Evolutionary conservation across 768 basidiomycete species (phyloP), one percentile per base, ranked within the genome.

Genomic region (Trametes elegans): DNA sequence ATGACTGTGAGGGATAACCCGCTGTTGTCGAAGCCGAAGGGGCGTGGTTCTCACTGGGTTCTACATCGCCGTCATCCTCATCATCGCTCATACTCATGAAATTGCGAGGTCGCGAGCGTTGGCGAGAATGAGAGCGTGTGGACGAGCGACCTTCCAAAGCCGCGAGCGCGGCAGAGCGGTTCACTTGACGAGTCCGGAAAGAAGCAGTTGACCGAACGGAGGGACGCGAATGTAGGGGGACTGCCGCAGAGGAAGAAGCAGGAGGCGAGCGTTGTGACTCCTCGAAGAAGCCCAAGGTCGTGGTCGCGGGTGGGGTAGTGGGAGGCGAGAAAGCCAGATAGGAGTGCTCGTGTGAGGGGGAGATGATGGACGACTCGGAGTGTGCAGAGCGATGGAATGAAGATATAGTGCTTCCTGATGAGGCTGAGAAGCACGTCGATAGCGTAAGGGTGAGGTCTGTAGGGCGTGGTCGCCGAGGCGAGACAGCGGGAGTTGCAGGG

Each of bases 31-130:
- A 34, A n/a, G 50, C 13, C 18, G 51, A 7, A 64, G 18, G 60
- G 65, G 18, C 73, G 70, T 34, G 70, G 66, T 31, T 75, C 74
- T 21, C 62, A 64, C 23, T 66, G 62, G 61, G 71, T 3, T 54
- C 52, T 13, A 38, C 52, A 26, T 61, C 46, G 8, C 70, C 74
- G 5, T 78, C 79, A 44, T 79, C 79, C 21, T 84, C 84, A 56
- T 86, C 84, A 60, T 87, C 85, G 47, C 74, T 79, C 77, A 85
- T 79, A 71, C 74, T 82, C 81, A 86, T 87, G 61, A 87, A 87
- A 65, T 85, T 85, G 26, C 67, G 63, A 44, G 71, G 67, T 9
- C 66, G 66, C 18, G 59, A 34, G 35, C 45, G 40, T 24, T n/a
- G 32, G 5, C 38, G 36, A 5, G 50, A 44, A 2, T 14, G 50